Percentiles rank a stretch among this genome's conserved stretches.
These are phyloP conservation scores for Discostella stelligera DNA, from an alignment of 352 stramenopile species.

Conservation along the genomic window DNA sequence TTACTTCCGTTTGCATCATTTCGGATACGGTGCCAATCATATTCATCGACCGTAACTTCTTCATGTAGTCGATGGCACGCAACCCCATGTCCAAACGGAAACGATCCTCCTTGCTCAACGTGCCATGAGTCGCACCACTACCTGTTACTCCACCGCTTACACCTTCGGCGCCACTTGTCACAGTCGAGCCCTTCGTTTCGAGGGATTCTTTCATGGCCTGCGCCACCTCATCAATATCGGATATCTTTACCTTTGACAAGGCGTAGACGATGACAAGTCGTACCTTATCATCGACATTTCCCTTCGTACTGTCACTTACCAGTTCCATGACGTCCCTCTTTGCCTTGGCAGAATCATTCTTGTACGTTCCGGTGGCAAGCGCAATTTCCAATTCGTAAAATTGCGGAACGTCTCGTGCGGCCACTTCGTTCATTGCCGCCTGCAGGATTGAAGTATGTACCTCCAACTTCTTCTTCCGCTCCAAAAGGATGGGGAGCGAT, in stretches of 20 bases:
- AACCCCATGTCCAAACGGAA: conserved; percentile 50
- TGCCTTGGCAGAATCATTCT: conserved; percentile 69
- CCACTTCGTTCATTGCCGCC: conserved; percentile 88
- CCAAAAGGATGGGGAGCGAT: conserved; percentile 84
- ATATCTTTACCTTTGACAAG: conserved; percentile 71
- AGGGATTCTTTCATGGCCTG: conserved; percentile 67
- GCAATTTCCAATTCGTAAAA: conserved; percentile 81
- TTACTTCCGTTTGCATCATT: conserved; percentile 40
- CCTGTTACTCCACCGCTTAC: background rate
- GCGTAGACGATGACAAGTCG: conserved; percentile 81
- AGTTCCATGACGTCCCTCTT: conserved; percentile 79
- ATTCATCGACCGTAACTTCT: conserved; percentile 79
- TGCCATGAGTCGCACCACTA: conserved; percentile 39
- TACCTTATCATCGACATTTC: conserved; percentile 87
- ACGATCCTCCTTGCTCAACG: conserved; percentile 58
- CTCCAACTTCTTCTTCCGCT: conserved; percentile 87
- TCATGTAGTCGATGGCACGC: conserved; percentile 74
- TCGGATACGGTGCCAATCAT: conserved; percentile 65
- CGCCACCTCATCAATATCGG: conserved; percentile 75
- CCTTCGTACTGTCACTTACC: conserved; percentile 77
- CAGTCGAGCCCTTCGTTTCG: conserved; percentile 49
- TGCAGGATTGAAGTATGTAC: conserved; percentile 88
- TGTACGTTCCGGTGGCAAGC: conserved; percentile 72
- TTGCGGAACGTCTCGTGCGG: conserved; percentile 82
- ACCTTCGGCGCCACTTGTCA: conserved; percentile 16